Base-by-base conservation (phyloP, 148 eudicot genomes). In the Persicaria tinctoria region DNA sequence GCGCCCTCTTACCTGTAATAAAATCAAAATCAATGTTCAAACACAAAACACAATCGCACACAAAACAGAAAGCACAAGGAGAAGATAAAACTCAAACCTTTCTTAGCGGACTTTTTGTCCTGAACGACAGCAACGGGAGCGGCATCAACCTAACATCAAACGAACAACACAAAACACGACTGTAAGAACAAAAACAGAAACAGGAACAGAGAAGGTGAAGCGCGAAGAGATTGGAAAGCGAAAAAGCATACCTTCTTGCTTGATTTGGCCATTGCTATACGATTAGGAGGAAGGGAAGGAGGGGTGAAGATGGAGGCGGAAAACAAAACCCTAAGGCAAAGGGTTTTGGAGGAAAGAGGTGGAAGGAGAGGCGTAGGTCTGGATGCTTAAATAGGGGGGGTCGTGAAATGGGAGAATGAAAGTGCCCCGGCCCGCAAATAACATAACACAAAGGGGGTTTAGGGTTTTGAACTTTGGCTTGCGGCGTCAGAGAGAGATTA, bases 1-100 rank as follows among this genome's bases (percentile, higher is more conserved):
- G 83, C 48, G 80, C 92, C 66, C 92, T 89, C 84, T 89, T 89
- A 11, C 88, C 92, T 89, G 41, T 23, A 47, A 73, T 27, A 41
- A 50, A 44, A 66, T n/a, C 11, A 49, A 68, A 6, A 32, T 32
- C 41, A 72, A 55, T 14, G 10, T 54, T 44, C 9, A 46, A 46
- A 70, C 11, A 0, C 46, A 70, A 70, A 76, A 49, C 20, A 51
- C 1, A 38, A 9, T 17, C 60, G 23, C 20, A 14, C 5, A 55
- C 20, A 5, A 59, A 59, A 2, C 18, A 20, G 20, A 59, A 3
- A 5, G 6, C 9, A 59, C 6, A 18, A 18, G 20, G 11, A 47
- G 20, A 16, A 60, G 72, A 4, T 0, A 38, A 68, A 6, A 70
- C 76, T 38, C 48, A 86, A 23, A 23, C 91, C 87, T 84, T 86